Evolutionary conservation across 192 early-diverging fungal species (phyloP), one percentile per base, ranked within the genome.

Genomic region (Gonapodya sp.): DNA sequence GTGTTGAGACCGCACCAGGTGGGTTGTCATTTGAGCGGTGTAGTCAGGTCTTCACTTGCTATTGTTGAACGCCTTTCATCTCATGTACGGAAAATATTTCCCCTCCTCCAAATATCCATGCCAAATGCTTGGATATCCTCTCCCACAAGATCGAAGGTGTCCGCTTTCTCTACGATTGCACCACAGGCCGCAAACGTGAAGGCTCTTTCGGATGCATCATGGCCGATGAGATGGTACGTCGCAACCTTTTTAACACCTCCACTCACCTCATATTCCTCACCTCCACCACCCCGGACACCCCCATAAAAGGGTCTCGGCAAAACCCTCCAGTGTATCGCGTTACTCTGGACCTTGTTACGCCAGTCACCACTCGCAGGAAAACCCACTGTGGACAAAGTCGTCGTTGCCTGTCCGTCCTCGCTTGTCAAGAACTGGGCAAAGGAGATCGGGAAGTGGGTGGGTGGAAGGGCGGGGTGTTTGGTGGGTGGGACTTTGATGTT

Each of bases 351-450:
- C 1, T 83, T 99, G 31, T 85, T 99, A 46, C 90, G 93, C 24
- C 98, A 99, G 84, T 98, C 96, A 8, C 93, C 93, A 0, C 86
- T 89, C 35, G 85, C 93, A 0, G 94, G 94, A 34, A 99, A 97
- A 84, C 92, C 95, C 0, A 95, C 94, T 0, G 96, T 98, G 35
- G 94, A 97, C 73, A 99, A 99, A 85, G 94, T 91, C 36, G 97
- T 99, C 80, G 96, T 99, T 46, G 96, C 93, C 2, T 99, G 98
- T 81, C 98, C 98, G 0, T 96, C 94, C 35, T 93, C 91, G 82
- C 88, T 99, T 46, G 98, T 99, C 1, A 93, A 91, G 83, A 99
- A 99, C 83, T 99, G 98, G 98, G 96, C 93, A 18, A 99, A 99
- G 83, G 98, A 99, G 88, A 82, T 98, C 16, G 75, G 34, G 8